These are phyloP conservation scores for Bauhinia variegata DNA, from an alignment of 306 rosid species.

Conservation along the genomic window DNA sequence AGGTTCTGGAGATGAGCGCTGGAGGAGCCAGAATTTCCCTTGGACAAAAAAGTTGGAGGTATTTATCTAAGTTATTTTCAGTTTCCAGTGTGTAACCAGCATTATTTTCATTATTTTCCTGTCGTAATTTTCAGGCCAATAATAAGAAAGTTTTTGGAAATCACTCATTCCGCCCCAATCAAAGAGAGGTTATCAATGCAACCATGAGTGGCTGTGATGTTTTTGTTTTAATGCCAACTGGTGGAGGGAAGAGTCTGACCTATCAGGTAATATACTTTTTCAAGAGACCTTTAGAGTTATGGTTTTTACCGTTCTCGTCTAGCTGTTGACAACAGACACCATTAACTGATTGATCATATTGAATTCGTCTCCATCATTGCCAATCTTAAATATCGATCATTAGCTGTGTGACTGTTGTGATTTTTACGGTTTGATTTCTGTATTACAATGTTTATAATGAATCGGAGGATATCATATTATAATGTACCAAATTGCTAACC, in stretches of 20 bases:
- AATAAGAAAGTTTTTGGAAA: slow-evolving; percentile 96
- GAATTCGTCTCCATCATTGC: too few species aligned
- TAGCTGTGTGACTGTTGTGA: slow-evolving; percentile 1
- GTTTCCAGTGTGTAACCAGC: slow-evolving; percentile 33
- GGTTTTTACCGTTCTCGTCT: slow-evolving; percentile 28
- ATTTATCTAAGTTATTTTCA: slow-evolving; percentile 36
- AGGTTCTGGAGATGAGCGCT: slow-evolving; percentile 80
- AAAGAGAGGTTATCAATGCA: slow-evolving; percentile 96
- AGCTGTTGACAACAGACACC: slow-evolving; percentile 20
- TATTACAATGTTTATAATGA: slow-evolving; percentile 15
- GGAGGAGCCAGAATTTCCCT: slow-evolving; percentile 72
- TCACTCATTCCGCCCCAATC: slow-evolving; percentile 98
- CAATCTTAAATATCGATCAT: slow-evolving; percentile 16
- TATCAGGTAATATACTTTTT: slow-evolving; percentile 94
- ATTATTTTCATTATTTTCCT: slow-evolving; percentile 30
- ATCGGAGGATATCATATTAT: slow-evolving; percentile 12
- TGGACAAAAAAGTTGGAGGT: slow-evolving; percentile 94
- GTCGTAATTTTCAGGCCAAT: slow-evolving; percentile 58
- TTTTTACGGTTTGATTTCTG: slow-evolving; percentile 26
- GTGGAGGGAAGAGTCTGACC: slow-evolving; percentile 98
- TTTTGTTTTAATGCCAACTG: slow-evolving; percentile 98
- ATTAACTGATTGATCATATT: slow-evolving; percentile 13
- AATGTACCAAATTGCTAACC: slow-evolving; percentile 20
- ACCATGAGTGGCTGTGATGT: slow-evolving; percentile 96
- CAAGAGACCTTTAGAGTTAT: slow-evolving; percentile 24